Evolutionary conservation across 2,329 filamentous ascomycete species (phyloP), one percentile per base, ranked within the genome.

Genomic region (Macroventuria anomochaeta): DNA sequence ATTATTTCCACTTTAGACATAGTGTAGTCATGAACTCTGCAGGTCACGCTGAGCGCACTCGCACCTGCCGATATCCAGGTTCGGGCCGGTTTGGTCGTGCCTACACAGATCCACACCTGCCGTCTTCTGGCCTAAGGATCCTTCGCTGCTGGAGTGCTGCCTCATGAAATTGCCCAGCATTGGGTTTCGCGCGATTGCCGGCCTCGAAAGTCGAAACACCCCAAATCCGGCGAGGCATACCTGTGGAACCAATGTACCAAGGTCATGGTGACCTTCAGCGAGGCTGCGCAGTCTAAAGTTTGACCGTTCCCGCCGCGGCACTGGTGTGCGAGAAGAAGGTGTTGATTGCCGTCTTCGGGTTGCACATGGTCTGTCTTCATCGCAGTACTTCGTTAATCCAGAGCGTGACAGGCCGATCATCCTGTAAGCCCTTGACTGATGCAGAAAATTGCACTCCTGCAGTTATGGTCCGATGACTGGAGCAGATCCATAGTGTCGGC

Each of bases 1-100:
- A 51, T 54, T 58, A 64, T 58, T 42, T 61, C 60, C 49, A 51
- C 61, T 67, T 28, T 25, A 49, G 67, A 42, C 54, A 43, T 70
- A 67, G 68, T 57, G 55, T 47, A 37, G 51, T 43, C 46, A 48
- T 32, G 41, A 55, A 55, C 54, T 53, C 51, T 67, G 62, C 64
- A 59, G 57, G 42, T 63, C 61, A 57, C 59, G 57, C 39, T 58
- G 58, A 64, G 59, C 60, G 60, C 58, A 56, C 59, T 39, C 36
- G 37, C 44, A 47, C 53, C 53, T 47, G 46, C 60, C 50, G 46
- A 53, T 46, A 52, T 33, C 38, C 37, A 55, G 59, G 62, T 53
- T 47, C 54, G 64, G 57, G 59, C 59, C 55, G 52, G 37, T 42
- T 51, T 44, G 41, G 47, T 32, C 46, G 34, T 44, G 33, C 21